Evolutionary conservation across 1,284 basidiomycete species (phyloP).

Genomic region (Ceratobasidium sp.): DNA sequence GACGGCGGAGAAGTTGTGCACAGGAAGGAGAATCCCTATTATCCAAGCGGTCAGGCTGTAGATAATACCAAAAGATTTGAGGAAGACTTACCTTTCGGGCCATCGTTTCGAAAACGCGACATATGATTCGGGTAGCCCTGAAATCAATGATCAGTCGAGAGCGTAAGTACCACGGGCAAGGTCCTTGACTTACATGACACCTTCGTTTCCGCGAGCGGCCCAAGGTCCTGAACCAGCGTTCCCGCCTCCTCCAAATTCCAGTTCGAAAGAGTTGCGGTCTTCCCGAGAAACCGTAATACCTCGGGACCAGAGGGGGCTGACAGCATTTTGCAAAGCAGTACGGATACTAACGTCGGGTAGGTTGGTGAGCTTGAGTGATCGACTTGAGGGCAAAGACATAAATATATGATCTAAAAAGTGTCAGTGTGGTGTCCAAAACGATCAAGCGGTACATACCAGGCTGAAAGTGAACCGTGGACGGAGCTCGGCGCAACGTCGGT

Average conservation of each 20-base stretch:
- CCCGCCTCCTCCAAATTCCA: slow-evolving; percentile 28
- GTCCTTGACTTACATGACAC: slow-evolving; percentile 25
- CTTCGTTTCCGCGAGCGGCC: slow-evolving; percentile 34
- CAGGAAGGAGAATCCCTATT: slow-evolving; percentile 36
- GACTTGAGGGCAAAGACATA: slow-evolving; percentile 34
- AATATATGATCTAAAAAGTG: slow-evolving; percentile 27
- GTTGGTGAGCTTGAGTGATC: slow-evolving; percentile 37
- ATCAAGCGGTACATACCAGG: slow-evolving; percentile 22
- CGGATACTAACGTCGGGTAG: slow-evolving; percentile 28
- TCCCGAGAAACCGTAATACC: slow-evolving; percentile 32
- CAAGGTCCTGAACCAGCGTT: slow-evolving; percentile 30
- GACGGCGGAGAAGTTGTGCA: slow-evolving; percentile 38
- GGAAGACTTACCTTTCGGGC: slow-evolving; percentile 18
- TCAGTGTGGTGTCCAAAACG: slow-evolving; percentile 2
- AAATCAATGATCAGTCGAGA: slow-evolving; percentile 26
- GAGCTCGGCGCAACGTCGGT: slow-evolving; percentile 27
- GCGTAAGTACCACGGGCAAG: too few species aligned
- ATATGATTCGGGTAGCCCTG: slow-evolving; percentile 29
- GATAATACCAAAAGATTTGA: slow-evolving; percentile 17
- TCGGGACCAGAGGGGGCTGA: slow-evolving; percentile 33
- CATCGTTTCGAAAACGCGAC: slow-evolving; percentile 37
- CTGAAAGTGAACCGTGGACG: slow-evolving; percentile 34
- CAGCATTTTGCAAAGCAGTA: slow-evolving; percentile 29
- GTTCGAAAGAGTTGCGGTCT: slow-evolving; percentile 29
- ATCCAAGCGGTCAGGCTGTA: slow-evolving; percentile 12